These are phyloP conservation scores for Mrakia blollopis DNA, from an alignment of 768 basidiomycete species.

Conservation along the genomic window DNA sequence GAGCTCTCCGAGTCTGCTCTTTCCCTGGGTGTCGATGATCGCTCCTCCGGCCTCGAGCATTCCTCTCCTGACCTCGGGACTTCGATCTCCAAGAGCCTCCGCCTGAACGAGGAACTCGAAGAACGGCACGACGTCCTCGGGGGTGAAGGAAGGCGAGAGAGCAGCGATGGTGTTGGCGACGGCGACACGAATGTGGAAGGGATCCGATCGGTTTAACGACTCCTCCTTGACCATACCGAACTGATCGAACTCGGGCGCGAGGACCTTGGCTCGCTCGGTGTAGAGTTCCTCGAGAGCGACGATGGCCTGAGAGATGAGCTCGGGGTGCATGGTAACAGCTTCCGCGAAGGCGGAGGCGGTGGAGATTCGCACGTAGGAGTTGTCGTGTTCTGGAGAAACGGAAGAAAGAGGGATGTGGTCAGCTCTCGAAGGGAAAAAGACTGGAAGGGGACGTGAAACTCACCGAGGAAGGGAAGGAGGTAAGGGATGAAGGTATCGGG, in stretches of 20 bases:
- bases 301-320: constrained; percentile 50
- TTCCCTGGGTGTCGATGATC: constrained; percentile 78
- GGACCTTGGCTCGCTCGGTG: constrained; percentile 63
- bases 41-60: constrained; percentile 79
- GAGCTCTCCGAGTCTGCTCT: constrained; percentile 62
- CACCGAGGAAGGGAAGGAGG: constrained; percentile 67
- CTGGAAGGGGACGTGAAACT: constrained; percentile 32
- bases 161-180: constrained; percentile 62
- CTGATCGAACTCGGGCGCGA: constrained; percentile 59
- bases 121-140: constrained; percentile 60
- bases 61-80: constrained; percentile 69
- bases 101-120: constrained; percentile 82
- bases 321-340: constrained; percentile 67
- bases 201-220: constrained; percentile 72
- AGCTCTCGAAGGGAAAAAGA: neutral
- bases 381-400: constrained; percentile 60
- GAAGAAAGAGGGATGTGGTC: neutral
- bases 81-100: constrained; percentile 80
- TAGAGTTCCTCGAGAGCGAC: constrained; percentile 63
- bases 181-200: constrained; percentile 77
- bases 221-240: constrained; percentile 91
- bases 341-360: constrained; percentile 68
- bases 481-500: constrained; percentile 60
- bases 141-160: constrained; percentile 62
- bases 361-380: constrained; percentile 71